Percentiles rank a stretch among this genome's conserved stretches.
Conservation (phyloP, 768 basidiomycete genomes). For the Boletellus emodensis region DNA sequence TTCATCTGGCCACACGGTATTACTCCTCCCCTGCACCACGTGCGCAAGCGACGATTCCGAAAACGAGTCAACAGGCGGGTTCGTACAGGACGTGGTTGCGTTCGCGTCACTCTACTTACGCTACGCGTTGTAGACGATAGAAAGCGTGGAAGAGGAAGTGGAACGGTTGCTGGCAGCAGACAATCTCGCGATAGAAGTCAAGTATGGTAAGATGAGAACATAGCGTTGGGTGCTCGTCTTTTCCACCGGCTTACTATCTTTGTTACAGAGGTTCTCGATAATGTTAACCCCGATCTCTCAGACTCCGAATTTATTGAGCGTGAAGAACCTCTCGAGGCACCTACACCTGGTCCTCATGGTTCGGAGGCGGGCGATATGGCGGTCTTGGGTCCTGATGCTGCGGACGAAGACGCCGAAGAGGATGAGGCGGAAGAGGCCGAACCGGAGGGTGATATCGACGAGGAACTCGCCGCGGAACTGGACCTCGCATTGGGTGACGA, state of each 20-base stretch:
- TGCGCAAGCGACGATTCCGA: conserved; percentile 87
- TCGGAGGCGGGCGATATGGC: conserved; percentile 63
- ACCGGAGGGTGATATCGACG: conserved; percentile 78
- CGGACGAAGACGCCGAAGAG: conserved; percentile 56
- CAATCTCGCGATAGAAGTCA: conserved; percentile 65
- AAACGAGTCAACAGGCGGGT: conserved; percentile 84
- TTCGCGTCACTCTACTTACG: conserved; percentile 4
- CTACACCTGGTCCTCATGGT: conserved; percentile 64
- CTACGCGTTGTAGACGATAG: conserved; percentile 63
- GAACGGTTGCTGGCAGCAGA: conserved; percentile 83
- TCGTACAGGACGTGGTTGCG: conserved; percentile 18
- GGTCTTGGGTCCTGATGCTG: conserved; percentile 50
- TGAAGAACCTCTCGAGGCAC: conserved; percentile 55
- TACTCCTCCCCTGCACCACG: conserved; percentile 88
- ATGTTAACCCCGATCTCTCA: conserved; percentile 86
- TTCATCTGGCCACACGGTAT: conserved; percentile 98
- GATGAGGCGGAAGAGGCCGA: conserved; percentile 59
- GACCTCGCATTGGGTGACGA: conserved; percentile 75
- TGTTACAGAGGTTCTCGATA: conserved; percentile 71
- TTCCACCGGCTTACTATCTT: not conserved
- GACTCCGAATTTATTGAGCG: conserved; percentile 83
- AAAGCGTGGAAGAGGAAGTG: conserved; percentile 91
- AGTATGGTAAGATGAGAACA: conserved; percentile 54
- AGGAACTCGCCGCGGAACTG: conserved; percentile 83
- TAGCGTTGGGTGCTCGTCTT: no score